A percentile compares a stretch with the other conserved stretches of the same genome.
Conservation (phyloP, 768 basidiomycete genomes). For the Lentinula raphanica region DNA sequence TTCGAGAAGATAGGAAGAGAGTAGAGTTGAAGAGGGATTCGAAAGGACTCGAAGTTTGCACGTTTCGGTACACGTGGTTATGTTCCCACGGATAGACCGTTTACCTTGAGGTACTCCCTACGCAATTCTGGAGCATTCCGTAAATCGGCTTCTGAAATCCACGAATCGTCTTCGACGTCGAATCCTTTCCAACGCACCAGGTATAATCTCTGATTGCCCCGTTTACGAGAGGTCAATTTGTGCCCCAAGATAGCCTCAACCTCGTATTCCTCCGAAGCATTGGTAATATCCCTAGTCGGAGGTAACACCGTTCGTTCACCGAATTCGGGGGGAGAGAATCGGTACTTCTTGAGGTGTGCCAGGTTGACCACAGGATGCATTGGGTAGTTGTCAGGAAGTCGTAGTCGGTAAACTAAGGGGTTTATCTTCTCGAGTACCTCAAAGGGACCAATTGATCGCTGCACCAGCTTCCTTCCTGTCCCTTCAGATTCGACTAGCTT, state of each 20-base stretch:
- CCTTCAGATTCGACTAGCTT: conserved; percentile 17
- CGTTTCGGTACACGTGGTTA: not conserved
- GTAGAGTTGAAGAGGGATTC: not conserved
- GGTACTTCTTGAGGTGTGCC: conserved; percentile 18
- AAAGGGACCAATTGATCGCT: conserved; percentile 19
- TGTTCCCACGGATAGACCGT: not conserved
- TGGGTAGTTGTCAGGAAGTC: conserved; percentile 19
- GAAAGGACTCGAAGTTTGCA: not conserved
- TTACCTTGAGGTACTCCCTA: not conserved
- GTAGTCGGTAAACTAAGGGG: conserved; percentile 17
- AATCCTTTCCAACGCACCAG: conserved; percentile 8
- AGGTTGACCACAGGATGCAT: conserved; percentile 22
- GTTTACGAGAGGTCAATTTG: not conserved
- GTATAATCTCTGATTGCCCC: not conserved
- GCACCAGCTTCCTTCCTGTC: conserved; percentile 19
- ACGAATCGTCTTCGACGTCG: conserved; percentile 5
- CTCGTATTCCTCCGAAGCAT: conserved; percentile 3
- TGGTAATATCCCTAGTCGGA: not conserved
- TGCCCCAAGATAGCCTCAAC: conserved; percentile 8
- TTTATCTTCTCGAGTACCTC: conserved; percentile 21
- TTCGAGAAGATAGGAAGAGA: not conserved
- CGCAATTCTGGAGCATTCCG: conserved; percentile 8
- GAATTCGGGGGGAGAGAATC: not conserved
- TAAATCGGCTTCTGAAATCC: not conserved
- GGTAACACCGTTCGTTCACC: not conserved